phyloP scores from a whole-genome alignment of 352 stramenopile species.

The Phytophthora rubi region DNA sequence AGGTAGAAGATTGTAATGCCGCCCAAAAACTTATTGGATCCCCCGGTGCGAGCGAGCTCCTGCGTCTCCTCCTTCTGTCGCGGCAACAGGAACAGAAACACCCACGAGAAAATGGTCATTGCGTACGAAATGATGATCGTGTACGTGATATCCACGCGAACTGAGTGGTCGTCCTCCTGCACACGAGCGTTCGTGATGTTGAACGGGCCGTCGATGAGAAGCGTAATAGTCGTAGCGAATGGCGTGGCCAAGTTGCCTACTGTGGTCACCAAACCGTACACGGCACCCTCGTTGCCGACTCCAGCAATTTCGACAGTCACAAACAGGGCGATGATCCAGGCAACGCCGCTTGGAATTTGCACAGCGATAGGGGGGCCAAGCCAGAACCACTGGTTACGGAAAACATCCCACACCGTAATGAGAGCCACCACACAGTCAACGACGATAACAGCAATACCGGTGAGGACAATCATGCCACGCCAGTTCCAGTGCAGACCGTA shows the following conservation, averaged over 20 bases:
- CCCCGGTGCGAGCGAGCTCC: constrained; percentile 31
- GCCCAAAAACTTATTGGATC: constrained; percentile 35
- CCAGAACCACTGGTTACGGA: constrained; percentile 46
- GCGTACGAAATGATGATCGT: constrained; percentile 43
- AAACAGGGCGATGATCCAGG: constrained; percentile 42
- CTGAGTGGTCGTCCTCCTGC: constrained; percentile 31
- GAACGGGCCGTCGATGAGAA: constrained; percentile 40
- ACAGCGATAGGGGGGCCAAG: constrained; percentile 34
- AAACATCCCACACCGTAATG: constrained; percentile 47
- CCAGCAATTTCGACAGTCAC: constrained; percentile 50
- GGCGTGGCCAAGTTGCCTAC: constrained; percentile 40
- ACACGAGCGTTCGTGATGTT: constrained; percentile 43
- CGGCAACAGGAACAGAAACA: constrained; percentile 36
- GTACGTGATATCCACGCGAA: constrained; percentile 43
- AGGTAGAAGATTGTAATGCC: constrained; percentile 37
- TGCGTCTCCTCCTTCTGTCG: constrained; percentile 40
- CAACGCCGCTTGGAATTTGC: constrained; percentile 35
- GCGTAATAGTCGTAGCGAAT: constrained; percentile 43
- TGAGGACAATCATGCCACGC: constrained; percentile 38
- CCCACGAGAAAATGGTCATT: constrained; percentile 37
- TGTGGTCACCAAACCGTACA: constrained; percentile 47
- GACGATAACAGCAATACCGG: constrained; percentile 27
- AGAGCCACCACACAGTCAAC: constrained; percentile 38
- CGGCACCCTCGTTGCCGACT: constrained; percentile 47
- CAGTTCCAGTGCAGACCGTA: constrained; percentile 51